Evolutionary conservation across 1,139 yeast genomes (phyloP), one percentile per base, ranked within the genome.

Genomic region (Scheffersomyces titani): DNA sequence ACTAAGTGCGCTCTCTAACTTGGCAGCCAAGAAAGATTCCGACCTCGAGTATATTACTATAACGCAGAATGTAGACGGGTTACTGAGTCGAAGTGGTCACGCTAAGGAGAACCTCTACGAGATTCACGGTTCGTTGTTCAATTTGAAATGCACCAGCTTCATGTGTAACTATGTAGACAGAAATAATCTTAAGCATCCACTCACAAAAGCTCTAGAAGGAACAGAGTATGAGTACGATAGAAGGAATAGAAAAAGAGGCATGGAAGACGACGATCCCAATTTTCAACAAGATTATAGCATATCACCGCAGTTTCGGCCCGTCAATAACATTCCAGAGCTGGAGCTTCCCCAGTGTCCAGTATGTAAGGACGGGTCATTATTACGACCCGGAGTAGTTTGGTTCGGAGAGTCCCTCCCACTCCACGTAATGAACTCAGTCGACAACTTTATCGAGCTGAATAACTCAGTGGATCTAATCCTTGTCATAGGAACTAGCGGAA

Each of bases 341-440:
- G 86, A 86, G 2, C 76, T 91, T n/a, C 97, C 97, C 0, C 79
- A 70, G 51, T 92, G 98, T 68, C 97, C 97, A 0, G 73, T 75
- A 9, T 92, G 98, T 67, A 70, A 75, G 13, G 74, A 75, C 6
- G 86, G 86, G 0, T 66, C 70, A 40, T 69, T 90, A 21, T 71
- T 92, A 56, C 77, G 97, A 30, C 97, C 98, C 0, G 97, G 96
- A 0, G 96, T 92, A 5, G 94, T 91, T 3, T 92, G 97, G 97
- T 91, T 89, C 72, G 97, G 97, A 4, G 98, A 92, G 70, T 81
- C 92, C 11, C 73, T 92, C 52, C 91, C 97, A 0, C 71, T 90
- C 57, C 74, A 74, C 52, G 81, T 81, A 11, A 81, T 92, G 57
- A 87, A 86, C 59, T 74, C 74, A 47, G 90, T 92, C 5, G 97